Percentiles rank a stretch among this genome's conserved stretches.
These are phyloP conservation scores for Fusarium begoniae DNA, from an alignment of 2,329 filamentous ascomycete genomes.

Conservation along the genomic window DNA sequence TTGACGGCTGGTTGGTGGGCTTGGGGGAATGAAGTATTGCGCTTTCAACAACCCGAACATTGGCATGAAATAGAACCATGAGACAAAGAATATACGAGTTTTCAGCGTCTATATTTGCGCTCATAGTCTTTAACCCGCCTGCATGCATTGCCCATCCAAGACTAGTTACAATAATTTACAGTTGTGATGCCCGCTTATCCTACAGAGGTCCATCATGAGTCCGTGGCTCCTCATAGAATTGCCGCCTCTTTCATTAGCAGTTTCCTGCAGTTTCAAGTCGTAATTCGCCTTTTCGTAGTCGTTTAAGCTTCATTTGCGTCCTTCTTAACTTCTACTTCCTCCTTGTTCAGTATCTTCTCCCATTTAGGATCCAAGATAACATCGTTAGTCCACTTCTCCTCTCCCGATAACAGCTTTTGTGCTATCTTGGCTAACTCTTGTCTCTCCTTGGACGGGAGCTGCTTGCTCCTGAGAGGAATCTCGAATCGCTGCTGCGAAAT, in stretches of 20 bases:
- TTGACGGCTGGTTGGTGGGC: conserved; percentile 80
- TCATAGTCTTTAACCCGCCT: conserved; percentile 36
- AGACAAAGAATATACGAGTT: conserved; percentile 11
- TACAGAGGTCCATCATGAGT: conserved; percentile 37
- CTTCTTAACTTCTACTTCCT: conserved; percentile 36
- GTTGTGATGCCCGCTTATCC: conserved; percentile 41
- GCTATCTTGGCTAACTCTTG: conserved; percentile 70
- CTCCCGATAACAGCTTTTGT: conserved; percentile 67
- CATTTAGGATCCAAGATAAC: conserved; percentile 59
- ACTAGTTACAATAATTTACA: conserved; percentile 48
- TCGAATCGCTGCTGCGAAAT: conserved; percentile 45
- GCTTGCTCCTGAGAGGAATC: conserved; percentile 54
- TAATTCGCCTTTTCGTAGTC: conserved; percentile 9
- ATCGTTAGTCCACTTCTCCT: conserved; percentile 67
- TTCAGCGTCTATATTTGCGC: conserved; percentile 38
- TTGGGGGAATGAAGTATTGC: conserved; percentile 79
- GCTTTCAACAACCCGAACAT: conserved; percentile 69
- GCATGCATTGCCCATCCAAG: conserved; percentile 33
- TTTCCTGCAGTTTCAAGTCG: conserved; percentile 16
- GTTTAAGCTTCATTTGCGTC: conserved; percentile 38
- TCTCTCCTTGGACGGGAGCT: conserved; percentile 53
- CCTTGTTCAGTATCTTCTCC: conserved; percentile 46
- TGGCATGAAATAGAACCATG: conserved; percentile 51
- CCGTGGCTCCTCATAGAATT: conserved; percentile 19
- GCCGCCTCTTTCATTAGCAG: conserved; percentile 37